These are phyloP conservation scores for Fusarium sp. DNA, from an alignment of 2,329 filamentous ascomycete genomes.

Conservation along the genomic window DNA sequence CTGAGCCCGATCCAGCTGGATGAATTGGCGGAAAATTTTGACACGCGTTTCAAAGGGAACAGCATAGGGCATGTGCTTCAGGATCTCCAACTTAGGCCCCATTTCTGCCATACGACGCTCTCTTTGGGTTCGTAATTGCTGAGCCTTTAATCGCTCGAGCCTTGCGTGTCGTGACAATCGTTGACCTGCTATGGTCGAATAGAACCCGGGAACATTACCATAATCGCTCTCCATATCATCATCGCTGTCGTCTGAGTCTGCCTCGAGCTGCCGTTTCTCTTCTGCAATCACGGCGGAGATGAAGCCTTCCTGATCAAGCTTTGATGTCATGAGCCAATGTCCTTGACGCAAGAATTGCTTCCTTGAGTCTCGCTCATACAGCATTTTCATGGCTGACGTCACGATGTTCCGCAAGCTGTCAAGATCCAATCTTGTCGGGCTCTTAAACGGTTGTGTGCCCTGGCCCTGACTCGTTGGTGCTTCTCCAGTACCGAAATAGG, in stretches of 20 bases:
- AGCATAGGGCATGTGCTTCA: constrained; percentile 96
- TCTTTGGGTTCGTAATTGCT: constrained; percentile 74
- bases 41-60: constrained; percentile 94
- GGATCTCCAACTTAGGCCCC: constrained; percentile 86
- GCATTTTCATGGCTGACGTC: constrained; percentile 82
- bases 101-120: constrained; percentile 81
- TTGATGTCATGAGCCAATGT: constrained; percentile 93
- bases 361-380: constrained; percentile 93
- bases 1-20: constrained; percentile 72
- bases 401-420: constrained; percentile 83
- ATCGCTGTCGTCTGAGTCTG: constrained; percentile 53
- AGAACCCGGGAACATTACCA: constrained; percentile 41
- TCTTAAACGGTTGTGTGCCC: neutral
- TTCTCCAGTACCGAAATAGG: constrained; percentile 43
- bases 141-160: constrained; percentile 70
- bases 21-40: constrained; percentile 92
- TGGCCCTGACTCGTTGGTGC: neutral
- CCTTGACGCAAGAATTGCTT: constrained; percentile 82
- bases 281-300: constrained; percentile 87
- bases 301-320: constrained; percentile 90
- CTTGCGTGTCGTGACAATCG: constrained; percentile 71
- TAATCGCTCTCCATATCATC: constrained; percentile 51
- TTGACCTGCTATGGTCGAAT: constrained; percentile 62
- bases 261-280: constrained; percentile 80
- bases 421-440: constrained; percentile 66